These are phyloP conservation scores for Cadophora sp. DNA, from an alignment of 2,329 filamentous ascomycete species.

Conservation along the genomic window DNA sequence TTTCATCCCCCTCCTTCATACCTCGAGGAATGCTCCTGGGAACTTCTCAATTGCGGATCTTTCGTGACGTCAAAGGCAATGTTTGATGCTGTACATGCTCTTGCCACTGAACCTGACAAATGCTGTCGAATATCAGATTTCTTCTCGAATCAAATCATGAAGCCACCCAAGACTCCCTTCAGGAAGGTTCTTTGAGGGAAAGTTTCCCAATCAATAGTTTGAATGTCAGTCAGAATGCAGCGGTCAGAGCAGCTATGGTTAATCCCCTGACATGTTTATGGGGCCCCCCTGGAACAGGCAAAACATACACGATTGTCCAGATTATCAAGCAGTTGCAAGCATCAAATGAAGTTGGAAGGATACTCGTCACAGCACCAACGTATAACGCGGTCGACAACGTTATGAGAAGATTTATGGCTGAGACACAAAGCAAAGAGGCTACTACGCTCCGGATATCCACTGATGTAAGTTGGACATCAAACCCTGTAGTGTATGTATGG, in stretches of 20 bases:
- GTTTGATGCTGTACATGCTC: constrained; percentile 21
- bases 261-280: constrained; percentile 20
- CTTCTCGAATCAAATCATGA: not conserved
- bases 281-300: constrained; percentile 23
- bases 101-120: not conserved
- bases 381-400: constrained; percentile 27
- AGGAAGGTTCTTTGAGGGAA: not conserved
- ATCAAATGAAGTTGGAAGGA: not conserved
- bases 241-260: constrained; percentile 12
- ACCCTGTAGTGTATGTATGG: too few relatives aligned
- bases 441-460: constrained; percentile 20
- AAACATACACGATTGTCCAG: constrained; percentile 25
- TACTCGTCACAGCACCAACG: constrained; percentile 19
- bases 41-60: constrained; percentile 23
- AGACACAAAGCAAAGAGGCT: not conserved
- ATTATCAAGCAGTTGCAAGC: constrained; percentile 24
- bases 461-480: constrained; percentile 13
- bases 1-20: constrained; percentile 21
- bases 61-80: constrained; percentile 25
- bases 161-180: not conserved
- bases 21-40: constrained; percentile 22
- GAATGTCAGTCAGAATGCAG: constrained; percentile 21
- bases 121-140: constrained; percentile 12
- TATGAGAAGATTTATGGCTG: constrained; percentile 19
- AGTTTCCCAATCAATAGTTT: not conserved